Evolutionary conservation across 1,139 yeast genomes (phyloP).

Genomic region (Debaryomyces psychrophilus): DNA sequence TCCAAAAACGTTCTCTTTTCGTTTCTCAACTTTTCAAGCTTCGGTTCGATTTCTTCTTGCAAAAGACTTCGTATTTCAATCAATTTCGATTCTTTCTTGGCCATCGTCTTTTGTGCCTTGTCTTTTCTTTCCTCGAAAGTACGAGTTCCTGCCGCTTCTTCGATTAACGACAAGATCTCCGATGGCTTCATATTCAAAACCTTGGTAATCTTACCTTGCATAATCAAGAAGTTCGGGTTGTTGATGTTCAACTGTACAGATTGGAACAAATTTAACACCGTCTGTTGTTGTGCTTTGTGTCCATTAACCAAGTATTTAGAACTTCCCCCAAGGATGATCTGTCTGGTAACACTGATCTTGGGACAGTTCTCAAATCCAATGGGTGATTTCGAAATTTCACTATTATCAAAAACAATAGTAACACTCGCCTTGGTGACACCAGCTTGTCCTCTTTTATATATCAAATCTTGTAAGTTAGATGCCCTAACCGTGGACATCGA

Average conservation of each 20-base stretch:
- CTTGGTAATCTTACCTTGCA: constrained; percentile 98
- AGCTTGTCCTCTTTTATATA: constrained; percentile 96
- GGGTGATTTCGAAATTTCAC: constrained; percentile 76
- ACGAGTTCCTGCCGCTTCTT: constrained; percentile 98
- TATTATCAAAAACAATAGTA: constrained; percentile 89
- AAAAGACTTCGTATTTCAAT: constrained; percentile 74
- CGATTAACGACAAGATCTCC: constrained; percentile 87
- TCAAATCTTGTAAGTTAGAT: constrained; percentile 87
- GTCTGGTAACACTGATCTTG: constrained; percentile 90
- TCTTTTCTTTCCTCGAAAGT: constrained; percentile 94
- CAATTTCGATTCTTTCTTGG: constrained; percentile 84
- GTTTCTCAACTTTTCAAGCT: constrained; percentile 74
- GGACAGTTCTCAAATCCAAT: constrained; percentile 82
- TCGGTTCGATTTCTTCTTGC: constrained; percentile 90
- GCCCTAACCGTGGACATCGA: constrained; percentile 95
- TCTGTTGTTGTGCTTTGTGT: constrained; percentile 93
- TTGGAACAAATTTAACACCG: constrained; percentile 87
- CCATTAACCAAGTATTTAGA: constrained; percentile 94
- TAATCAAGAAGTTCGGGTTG: constrained; percentile 93
- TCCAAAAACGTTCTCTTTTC: constrained; percentile 86
- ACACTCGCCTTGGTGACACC: constrained; percentile 98
- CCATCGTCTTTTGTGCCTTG: constrained; percentile 89
- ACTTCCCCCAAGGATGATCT: constrained; percentile 86
- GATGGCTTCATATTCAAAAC: constrained; percentile 94
- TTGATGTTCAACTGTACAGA: constrained; percentile 94